Conservation (phyloP, 2,329 filamentous ascomycete species). For the Alternaria triticina region DNA sequence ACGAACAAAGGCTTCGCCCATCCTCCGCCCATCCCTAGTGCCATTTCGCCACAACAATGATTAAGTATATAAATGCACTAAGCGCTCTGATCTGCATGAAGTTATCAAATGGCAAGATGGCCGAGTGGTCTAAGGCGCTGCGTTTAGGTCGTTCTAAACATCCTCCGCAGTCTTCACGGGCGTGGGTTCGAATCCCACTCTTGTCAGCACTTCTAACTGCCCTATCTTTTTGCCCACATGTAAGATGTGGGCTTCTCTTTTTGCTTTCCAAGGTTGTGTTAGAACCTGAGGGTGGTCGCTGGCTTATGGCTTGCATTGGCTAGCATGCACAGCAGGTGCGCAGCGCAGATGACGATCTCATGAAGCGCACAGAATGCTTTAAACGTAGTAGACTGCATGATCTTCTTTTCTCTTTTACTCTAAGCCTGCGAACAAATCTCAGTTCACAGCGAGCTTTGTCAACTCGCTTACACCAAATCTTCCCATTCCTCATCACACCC, state of each 20-base stretch:
- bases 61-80: fast-evolving
- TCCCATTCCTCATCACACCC: neutral
- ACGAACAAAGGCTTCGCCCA: too few relatives aligned
- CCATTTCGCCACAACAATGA: too few relatives aligned
- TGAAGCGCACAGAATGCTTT: neutral
- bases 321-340: neutral
- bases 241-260: neutral
- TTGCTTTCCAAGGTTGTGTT: too few relatives aligned
- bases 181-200: slow-evolving; percentile 39
- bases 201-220: slow-evolving; percentile 14
- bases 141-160: slow-evolving; percentile 34
- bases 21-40: neutral
- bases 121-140: slow-evolving; percentile 38
- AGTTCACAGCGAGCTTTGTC: fast-evolving
- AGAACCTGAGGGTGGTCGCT: neutral
- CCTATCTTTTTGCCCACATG: neutral
- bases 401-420: neutral
- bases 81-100: neutral
- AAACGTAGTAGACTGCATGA: neutral
- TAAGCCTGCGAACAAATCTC: neutral
- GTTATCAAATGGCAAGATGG: neutral
- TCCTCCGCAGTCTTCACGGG: slow-evolving; percentile 30
- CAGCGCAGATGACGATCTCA: neutral
- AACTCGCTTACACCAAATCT: neutral
- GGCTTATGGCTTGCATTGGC: neutral